These are phyloP conservation scores for Avena eriantha DNA, from an alignment of 176 grass and related monocot genomes.

Conservation along the genomic window DNA sequence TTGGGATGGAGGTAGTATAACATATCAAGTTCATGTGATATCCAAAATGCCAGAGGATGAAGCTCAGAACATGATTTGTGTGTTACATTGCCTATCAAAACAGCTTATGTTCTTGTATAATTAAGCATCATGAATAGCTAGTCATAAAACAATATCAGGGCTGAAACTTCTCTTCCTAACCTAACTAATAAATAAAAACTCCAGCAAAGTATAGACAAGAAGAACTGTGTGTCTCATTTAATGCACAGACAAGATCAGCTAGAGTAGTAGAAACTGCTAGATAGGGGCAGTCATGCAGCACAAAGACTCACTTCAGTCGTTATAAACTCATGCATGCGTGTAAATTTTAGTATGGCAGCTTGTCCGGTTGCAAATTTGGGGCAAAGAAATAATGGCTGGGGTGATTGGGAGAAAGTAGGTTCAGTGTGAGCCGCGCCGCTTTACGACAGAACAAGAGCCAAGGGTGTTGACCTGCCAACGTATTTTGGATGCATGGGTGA, in stretches of 20 bases:
- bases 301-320: neutral
- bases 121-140: constrained; percentile 20
- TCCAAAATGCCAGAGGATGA: neutral
- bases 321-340: constrained; percentile 24
- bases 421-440: neutral
- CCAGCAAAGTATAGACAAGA: constrained; percentile 38
- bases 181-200: constrained; percentile 18
- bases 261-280: constrained; percentile 8
- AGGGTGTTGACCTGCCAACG: neutral
- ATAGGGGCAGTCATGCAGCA: constrained; percentile 22
- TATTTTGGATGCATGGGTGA: neutral
- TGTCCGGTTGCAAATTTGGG: neutral
- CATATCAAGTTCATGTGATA: neutral
- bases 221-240: neutral
- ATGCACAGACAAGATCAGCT: constrained; percentile 28
- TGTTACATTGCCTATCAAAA: neutral
- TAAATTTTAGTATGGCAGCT: constrained; percentile 33
- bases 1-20: neutral
- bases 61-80: neutral
- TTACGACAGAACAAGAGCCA: constrained; percentile 21
- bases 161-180: constrained; percentile 2
- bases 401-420: constrained; percentile 19
- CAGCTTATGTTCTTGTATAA: neutral
- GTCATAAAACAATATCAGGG: constrained; percentile 19
- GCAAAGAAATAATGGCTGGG: neutral